A percentile compares a stretch with the other conserved stretches of the same genome.
These are phyloP conservation scores for Austroboletus eburneus DNA, from an alignment of 768 basidiomycete genomes.

Conservation along the genomic window DNA sequence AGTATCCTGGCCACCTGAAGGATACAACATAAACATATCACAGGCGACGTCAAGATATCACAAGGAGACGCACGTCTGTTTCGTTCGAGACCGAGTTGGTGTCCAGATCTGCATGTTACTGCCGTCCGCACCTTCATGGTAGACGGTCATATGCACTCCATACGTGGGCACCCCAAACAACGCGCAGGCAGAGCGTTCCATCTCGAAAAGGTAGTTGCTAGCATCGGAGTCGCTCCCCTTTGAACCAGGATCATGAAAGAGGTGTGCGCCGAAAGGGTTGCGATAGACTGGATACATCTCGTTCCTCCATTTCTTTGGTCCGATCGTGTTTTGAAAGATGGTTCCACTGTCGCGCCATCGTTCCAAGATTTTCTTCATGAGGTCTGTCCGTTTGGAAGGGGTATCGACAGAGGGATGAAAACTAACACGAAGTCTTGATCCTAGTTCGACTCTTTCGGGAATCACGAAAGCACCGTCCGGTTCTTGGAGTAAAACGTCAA, in stretches of 20 bases:
- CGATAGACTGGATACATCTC: slow-evolving; percentile 81
- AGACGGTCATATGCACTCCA: slow-evolving; percentile 88
- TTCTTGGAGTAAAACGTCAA: slow-evolving; percentile 52
- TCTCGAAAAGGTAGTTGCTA: slow-evolving; percentile 73
- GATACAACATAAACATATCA: neutral
- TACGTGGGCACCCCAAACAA: slow-evolving; percentile 89
- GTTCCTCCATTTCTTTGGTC: slow-evolving; percentile 75
- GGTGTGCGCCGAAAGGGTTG: slow-evolving; percentile 55
- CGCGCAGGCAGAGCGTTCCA: slow-evolving; percentile 87
- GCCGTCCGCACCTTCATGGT: slow-evolving; percentile 37
- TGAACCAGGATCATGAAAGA: slow-evolving; percentile 32
- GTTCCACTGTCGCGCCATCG: slow-evolving; percentile 65
- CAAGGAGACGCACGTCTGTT: slow-evolving; percentile 68
- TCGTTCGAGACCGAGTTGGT: slow-evolving; percentile 78
- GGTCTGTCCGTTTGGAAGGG: slow-evolving; percentile 53
- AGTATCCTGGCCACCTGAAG: slow-evolving; percentile 71
- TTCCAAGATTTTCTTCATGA: slow-evolving; percentile 64
- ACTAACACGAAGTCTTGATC: slow-evolving; percentile 34
- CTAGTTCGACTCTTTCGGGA: slow-evolving; percentile 26
- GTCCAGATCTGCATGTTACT: slow-evolving; percentile 68
- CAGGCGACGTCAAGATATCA: neutral
- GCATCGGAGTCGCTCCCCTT: slow-evolving; percentile 30
- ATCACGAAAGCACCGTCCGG: slow-evolving; percentile 41
- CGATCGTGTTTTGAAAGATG: slow-evolving; percentile 60
- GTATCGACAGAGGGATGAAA: slow-evolving; percentile 52